Evolutionary conservation across 1,284 basidiomycete genomes (phyloP).

Genomic region (Tetrapyrgos nigripes): DNA sequence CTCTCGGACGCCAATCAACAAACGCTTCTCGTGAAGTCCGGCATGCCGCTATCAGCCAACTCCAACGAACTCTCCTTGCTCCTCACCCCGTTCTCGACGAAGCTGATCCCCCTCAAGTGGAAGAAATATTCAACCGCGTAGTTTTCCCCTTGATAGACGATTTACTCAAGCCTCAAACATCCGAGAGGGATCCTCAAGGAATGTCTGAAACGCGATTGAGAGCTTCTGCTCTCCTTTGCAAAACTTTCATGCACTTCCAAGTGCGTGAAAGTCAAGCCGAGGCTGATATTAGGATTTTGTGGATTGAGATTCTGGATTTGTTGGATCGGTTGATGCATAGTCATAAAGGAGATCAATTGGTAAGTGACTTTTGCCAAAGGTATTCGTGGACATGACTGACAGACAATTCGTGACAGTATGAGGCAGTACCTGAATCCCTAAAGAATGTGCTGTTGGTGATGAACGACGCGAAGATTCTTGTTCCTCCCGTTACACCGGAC

Average conservation of each 20-base stretch:
- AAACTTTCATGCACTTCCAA: conserved; percentile 94
- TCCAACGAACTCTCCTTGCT: conserved; percentile 90
- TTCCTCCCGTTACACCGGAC: conserved; percentile 59
- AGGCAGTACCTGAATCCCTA: conserved; percentile 94
- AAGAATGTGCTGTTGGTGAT: conserved; percentile 98
- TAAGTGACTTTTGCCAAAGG: conserved; percentile 48
- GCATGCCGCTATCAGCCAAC: conserved; percentile 81
- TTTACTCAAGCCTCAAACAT: conserved; percentile 85
- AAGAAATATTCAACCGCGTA: conserved; percentile 88
- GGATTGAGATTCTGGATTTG: conserved; percentile 92
- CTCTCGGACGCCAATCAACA: conserved; percentile 85
- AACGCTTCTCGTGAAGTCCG: conserved; percentile 89
- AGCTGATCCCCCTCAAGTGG: conserved; percentile 66
- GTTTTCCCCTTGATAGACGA: conserved; percentile 95
- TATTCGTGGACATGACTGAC: conserved; percentile 13
- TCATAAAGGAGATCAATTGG: conserved; percentile 86
- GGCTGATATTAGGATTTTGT: conserved; percentile 78
- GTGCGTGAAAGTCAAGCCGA: conserved; percentile 73
- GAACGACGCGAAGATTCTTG: conserved; percentile 86
- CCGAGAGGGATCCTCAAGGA: conserved; percentile 81
- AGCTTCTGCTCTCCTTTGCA: conserved; percentile 90
- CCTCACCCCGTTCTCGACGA: conserved; percentile 71
- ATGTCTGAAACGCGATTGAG: conserved; percentile 91
- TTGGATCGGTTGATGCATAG: conserved; percentile 90
- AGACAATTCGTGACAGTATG: conserved; percentile 61